Conservation (phyloP, 257 asterid species). For the Solanum sejunctum region DNA sequence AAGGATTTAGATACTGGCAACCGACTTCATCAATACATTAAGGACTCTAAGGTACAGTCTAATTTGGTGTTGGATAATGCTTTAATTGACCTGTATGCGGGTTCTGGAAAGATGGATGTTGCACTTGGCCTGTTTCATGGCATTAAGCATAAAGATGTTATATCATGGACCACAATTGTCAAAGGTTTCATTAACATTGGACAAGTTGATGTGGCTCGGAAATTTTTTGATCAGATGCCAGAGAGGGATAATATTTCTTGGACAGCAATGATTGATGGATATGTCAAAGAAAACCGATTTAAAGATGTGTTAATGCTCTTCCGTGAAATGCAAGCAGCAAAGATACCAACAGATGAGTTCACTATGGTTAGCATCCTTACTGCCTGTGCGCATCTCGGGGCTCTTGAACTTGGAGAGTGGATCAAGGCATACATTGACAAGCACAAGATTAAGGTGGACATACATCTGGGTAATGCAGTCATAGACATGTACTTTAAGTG, state of each 20-base stretch:
- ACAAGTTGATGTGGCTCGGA: constrained; percentile 11
- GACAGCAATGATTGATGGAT: too few species aligned
- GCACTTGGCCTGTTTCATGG: constrained; percentile 10
- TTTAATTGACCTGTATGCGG: constrained; percentile 9
- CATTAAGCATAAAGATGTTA: constrained; percentile 14
- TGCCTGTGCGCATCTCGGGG: too few species aligned
- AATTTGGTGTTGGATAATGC: constrained; percentile 11
- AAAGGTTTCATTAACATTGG: constrained; percentile 11
- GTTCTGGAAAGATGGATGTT: constrained; percentile 12
- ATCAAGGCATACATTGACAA: constrained; percentile 13
- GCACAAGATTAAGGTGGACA: constrained; percentile 4
- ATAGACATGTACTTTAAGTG: constrained; percentile 25
- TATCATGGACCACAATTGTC: constrained; percentile 19
- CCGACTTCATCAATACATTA: constrained; percentile 11
- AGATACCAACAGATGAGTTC: too few species aligned
- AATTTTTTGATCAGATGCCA: too few species aligned
- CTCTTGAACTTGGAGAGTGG: constrained; percentile 9
- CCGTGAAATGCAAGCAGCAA: too few species aligned
- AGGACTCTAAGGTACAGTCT: constrained; percentile 5
- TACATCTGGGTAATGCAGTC: constrained; percentile 14
- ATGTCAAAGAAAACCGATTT: too few species aligned
- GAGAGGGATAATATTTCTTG: too few species aligned
- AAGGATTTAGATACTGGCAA: constrained; percentile 11
- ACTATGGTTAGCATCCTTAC: too few species aligned
- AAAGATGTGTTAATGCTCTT: too few species aligned